Base-by-base conservation (phyloP, 1,284 basidiomycete species). In the Sporisorium graminicola region DNA sequence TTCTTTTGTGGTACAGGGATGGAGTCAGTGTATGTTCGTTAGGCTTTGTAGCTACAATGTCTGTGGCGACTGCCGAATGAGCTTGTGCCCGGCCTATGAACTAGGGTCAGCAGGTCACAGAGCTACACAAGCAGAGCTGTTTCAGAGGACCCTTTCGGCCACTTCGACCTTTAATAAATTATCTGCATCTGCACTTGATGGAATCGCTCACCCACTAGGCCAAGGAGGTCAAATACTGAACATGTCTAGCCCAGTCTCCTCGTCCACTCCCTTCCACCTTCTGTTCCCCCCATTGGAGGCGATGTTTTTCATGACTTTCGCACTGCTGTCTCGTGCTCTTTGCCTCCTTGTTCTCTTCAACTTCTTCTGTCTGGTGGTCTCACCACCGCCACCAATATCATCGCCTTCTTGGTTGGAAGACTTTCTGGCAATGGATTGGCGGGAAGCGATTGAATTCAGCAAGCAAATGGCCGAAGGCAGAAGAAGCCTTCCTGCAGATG, bases 391-490 rank as follows among this genome's bases (percentile, higher is more conserved):
- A 9, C 42, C 42, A 2, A 9, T 3, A 14, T 20, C 27, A 3
- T 22, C 49, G 2, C 27, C 24, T 1, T 5, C 33, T 27, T 60
- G 58, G 58, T 29, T 60, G 1, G 58, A 53, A 20, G 22, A 16
- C n/a, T 52, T 46, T 18, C 14, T 60, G 27, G 49, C 40, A 1
- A 43, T 33, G 40, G 40, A 52, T 5, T 46, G 49, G 50, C 31
- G 29, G 12, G 40, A 51, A 7, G 31, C 49, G 9, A n/a, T 29
- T 6, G 31, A 35, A 3, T 51, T 51, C 49, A 51, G 49, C 29
- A 12, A 33, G 18, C 49, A 33, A 5, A 13, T 51, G 9, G 24
- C 16, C 3, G 31, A 20, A 9, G 13, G 12, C 5, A 10, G 31
- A 22, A 7, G 13, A 3, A 35, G 31, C 9, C 20, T 24, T 18